Evolutionary conservation across 179 eudicot species (phyloP), one percentile per base, ranked within the genome.

Genomic region (Monotropa hypopitys): DNA sequence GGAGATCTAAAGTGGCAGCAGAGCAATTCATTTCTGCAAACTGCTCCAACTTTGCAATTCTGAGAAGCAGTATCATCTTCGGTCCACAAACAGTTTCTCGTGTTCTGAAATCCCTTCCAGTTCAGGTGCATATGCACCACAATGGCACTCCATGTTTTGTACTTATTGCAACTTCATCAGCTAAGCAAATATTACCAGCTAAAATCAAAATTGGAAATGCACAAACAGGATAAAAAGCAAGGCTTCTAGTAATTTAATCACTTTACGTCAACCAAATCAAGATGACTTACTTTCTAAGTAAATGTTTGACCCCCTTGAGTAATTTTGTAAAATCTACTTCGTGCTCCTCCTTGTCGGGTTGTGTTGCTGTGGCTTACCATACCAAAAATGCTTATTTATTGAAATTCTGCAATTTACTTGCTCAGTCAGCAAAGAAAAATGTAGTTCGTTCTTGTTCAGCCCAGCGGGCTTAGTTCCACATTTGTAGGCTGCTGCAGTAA

Each of bases 1-100:
- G 98, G 42, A 89, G 84, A 80, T 90, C 98, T 20, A 94, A 94
- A 83, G 82, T 92, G 43, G 89, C 87, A 77, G 92, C 98, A 76
- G 98, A 94, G 87, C 82, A 87, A 59, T 86, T 87, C 62, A 88
- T 94, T 72, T 81, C 83, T 47, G 68, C 82, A 72, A 87, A 88
- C 79, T 92, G 84, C 72, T 80, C 87, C 23, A 92, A 90, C 84
- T 94, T 84, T 82, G 96, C 92, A 42, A 94, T 92, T 65, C 79
- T 94, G 86, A 89, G 98, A 87, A 89, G 98, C 90, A 94, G 98
- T 74, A 94, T 94, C 79, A 94, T 94, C 51, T 89, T 80, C 76
- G 98, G 98, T 20, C 92, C 97, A 33, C 97, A 90, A 78, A 88
- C 93, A 32, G 74, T 89, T 76, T 91, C 96, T 45, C 94, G 94